Base-by-base conservation (phyloP, 441 rosid genomes). In the Croton setiger region DNA sequence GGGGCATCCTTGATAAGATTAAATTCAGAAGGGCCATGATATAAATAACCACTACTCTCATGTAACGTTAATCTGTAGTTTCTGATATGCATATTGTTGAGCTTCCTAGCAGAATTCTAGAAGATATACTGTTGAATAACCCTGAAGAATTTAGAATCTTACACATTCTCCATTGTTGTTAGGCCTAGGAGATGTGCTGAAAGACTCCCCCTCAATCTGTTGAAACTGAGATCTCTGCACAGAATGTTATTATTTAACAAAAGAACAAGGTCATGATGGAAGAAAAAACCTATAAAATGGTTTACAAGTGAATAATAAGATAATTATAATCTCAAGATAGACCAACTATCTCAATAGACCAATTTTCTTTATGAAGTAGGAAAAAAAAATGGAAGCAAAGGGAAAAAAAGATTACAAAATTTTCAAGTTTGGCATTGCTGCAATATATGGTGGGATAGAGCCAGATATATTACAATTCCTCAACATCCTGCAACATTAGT, bases 401-500 rank as follows among this genome's bases (percentile, higher is more conserved):
- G 65, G 18, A 56, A 47, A 15, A 31, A 54, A 14, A 18, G 31
- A 59, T 39, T 80, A 78, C 81, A 80, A 51, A 44, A 68, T 69
- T 51, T 64, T 70, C 64, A 78, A 58, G 7, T 47, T 18, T 52
- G 12, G 59, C 71, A 66, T 56, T 20, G 39, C 23, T 68, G 70
- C 67, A 51, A 83, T 43, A 54, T 67, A 55, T 4, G 23, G 0
- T 1, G 75, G 80, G 54, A 83, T 68, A 17, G 64, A 31, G 55
- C 87, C 87, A 65, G 79, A 71, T 60, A 83, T 64, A 51, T 81
- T 77, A 70, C 87, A 83, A 65, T 74, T 81, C 76, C 87, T 75
- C 69, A 83, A 62, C 70, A 83, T 60, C 77, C 87, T 80, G 66
- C 53, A 70, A 68, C 47, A 58, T 5, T 62, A 43, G 31, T 12